These are phyloP conservation scores for Gentiana dahurica DNA, from an alignment of 257 asterid species.

Conservation along the genomic window DNA sequence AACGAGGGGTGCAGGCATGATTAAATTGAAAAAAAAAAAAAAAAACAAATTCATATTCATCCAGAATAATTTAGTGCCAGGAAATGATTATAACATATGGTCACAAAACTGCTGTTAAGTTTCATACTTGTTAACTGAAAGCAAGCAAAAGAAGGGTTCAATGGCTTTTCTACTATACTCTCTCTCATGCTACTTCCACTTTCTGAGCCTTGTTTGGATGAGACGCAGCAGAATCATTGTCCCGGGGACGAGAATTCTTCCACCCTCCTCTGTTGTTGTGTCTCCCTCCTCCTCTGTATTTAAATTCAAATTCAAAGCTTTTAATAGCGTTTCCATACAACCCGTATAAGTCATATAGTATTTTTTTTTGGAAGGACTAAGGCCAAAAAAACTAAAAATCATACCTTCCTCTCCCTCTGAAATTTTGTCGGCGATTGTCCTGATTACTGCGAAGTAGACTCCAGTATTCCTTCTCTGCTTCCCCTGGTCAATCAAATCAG, in stretches of 20 bases:
- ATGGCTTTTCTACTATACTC: no score
- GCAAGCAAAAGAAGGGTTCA: no score
- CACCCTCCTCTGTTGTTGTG: constrained; percentile 14
- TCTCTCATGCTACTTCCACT: constrained; percentile 16
- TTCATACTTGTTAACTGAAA: no score
- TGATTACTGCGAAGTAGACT: constrained; percentile 47
- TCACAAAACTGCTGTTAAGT: no score
- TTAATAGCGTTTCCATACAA: background rate
- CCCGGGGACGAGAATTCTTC: no score
- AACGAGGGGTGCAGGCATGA: no score
- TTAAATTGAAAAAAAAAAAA: no score
- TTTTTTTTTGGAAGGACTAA: background rate
- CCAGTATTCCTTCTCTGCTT: constrained; percentile 94
- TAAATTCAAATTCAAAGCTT: background rate
- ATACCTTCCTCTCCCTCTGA: constrained; percentile 62
- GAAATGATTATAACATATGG: no score
- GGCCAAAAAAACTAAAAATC: background rate
- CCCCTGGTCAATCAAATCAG: constrained; percentile 38
- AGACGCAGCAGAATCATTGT: no score
- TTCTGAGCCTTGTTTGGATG: no score
- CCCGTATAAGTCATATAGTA: background rate
- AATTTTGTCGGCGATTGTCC: constrained; percentile 43
- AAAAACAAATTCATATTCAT: no score
- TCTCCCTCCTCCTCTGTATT: constrained; percentile 56
- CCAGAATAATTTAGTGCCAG: no score